Evolutionary conservation across 139 green algal genomes (phyloP).

Genomic region (Marvania coccoides): DNA sequence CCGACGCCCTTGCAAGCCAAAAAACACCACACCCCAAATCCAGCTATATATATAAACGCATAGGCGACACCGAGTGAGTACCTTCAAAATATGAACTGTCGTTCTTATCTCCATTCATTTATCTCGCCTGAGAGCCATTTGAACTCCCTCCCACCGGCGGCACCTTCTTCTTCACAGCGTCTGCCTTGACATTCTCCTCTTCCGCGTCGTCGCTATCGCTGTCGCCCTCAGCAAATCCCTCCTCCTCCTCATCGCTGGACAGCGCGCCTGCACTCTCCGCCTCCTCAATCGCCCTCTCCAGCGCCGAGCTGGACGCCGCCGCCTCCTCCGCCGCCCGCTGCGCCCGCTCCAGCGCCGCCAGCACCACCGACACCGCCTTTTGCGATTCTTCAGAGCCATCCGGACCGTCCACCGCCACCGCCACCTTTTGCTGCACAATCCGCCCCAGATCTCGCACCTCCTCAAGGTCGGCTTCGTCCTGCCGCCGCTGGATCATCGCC

Average conservation of each 20-base stretch:
- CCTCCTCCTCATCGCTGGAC: not conserved
- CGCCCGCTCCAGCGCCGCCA: conserved; percentile 16
- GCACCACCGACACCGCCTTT: conserved; percentile 10
- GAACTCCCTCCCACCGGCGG: too few species aligned
- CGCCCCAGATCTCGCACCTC: not conserved
- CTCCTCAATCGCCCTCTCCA: conserved; percentile 18
- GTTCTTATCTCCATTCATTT: not conserved
- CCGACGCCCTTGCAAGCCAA: too few species aligned
- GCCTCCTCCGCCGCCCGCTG: conserved; percentile 24
- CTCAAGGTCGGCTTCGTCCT: not conserved
- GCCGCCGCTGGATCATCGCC: not conserved
- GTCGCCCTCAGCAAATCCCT: not conserved
- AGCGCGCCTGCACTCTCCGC: conserved; percentile 16
- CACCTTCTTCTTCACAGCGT: not conserved
- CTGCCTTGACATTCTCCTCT: not conserved
- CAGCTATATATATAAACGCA: too few species aligned
- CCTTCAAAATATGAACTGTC: too few species aligned
- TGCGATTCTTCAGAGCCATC: not conserved
- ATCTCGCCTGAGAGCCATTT: too few species aligned
- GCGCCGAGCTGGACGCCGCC: not conserved
- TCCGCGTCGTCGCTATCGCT: conserved; percentile 3
- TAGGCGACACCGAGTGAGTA: too few species aligned
- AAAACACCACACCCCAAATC: too few species aligned
- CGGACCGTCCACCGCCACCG: not conserved
- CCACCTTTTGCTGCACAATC: not conserved